These are phyloP conservation scores for Cutaneotrichosporon daszewskae DNA, from an alignment of 1,284 basidiomycete species.

Conservation along the genomic window DNA sequence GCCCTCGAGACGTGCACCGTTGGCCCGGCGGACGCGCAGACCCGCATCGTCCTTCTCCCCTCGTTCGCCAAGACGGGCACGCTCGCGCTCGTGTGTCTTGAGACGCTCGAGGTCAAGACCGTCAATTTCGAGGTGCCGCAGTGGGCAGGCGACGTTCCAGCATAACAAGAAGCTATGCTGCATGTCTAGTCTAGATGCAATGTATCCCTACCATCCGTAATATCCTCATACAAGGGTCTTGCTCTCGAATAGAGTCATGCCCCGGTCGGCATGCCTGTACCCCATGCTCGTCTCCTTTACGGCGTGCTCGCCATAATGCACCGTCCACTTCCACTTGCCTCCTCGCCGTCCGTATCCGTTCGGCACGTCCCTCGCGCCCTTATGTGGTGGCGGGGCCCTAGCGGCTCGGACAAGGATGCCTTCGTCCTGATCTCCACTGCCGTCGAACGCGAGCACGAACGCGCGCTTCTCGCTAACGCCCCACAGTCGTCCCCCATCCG, in stretches of 20 bases:
- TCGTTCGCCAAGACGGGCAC: slow-evolving; percentile 64
- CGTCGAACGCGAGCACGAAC: slow-evolving; percentile 44
- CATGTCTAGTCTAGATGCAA: background rate
- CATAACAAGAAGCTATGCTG: background rate
- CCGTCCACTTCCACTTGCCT: slow-evolving; percentile 33
- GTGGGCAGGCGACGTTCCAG: slow-evolving; percentile 32
- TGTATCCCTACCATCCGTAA: background rate
- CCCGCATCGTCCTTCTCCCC: slow-evolving; percentile 76
- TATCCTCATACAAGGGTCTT: background rate
- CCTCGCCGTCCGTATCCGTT: slow-evolving; percentile 29
- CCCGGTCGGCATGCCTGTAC: slow-evolving; percentile 33
- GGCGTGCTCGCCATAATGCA: slow-evolving; percentile 26
- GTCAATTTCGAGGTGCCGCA: slow-evolving; percentile 44
- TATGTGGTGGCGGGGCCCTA: slow-evolving; percentile 1
- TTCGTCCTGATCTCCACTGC: slow-evolving; percentile 16
- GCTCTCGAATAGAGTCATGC: slow-evolving; percentile 30
- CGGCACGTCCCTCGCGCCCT: slow-evolving; percentile 17
- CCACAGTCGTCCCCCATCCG: slow-evolving; percentile 44
- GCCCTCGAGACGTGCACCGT: slow-evolving; percentile 69
- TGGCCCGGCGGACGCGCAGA: slow-evolving; percentile 47
- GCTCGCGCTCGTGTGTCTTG: slow-evolving; percentile 60
- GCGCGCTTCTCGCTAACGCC: slow-evolving; percentile 42
- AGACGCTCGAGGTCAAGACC: slow-evolving; percentile 53
- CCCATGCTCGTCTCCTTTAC: slow-evolving; percentile 23
- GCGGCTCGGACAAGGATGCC: slow-evolving; percentile 19